Evolutionary conservation across 495 filamentous ascomycete genomes (phyloP).

Genomic region (Podospora pseudopauciseta): DNA sequence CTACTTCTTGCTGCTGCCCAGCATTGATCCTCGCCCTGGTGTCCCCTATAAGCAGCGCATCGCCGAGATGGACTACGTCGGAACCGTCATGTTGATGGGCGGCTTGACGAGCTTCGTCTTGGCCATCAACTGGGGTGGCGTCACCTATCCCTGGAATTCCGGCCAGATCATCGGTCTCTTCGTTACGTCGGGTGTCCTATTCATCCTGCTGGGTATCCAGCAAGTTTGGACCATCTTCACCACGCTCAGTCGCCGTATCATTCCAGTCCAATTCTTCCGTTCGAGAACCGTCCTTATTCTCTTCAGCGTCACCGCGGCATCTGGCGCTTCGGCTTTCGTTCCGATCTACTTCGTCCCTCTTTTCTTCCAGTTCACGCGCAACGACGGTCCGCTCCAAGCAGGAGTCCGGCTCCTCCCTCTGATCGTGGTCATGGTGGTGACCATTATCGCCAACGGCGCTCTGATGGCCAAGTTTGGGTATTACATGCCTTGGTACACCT

Average conservation of each 20-base stretch:
- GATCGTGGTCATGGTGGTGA: conserved; percentile 46
- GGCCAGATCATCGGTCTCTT: conserved; percentile 51
- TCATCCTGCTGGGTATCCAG: conserved; percentile 47
- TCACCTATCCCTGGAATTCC: conserved; percentile 49
- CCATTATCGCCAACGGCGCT: conserved; percentile 46
- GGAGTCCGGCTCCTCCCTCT: conserved; percentile 59
- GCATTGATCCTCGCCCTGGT: conserved; percentile 38
- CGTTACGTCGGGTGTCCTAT: conserved; percentile 46
- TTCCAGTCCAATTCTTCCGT: conserved; percentile 51
- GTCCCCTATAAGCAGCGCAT: conserved; percentile 30
- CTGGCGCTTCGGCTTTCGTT: conserved; percentile 36
- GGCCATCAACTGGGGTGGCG: conserved; percentile 55
- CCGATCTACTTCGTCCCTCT: conserved; percentile 50
- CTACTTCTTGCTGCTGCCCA: conserved; percentile 54
- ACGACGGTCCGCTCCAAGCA: conserved; percentile 46
- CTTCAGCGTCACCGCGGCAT: conserved; percentile 37
- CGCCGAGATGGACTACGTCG: conserved; percentile 42
- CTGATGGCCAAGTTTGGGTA: conserved; percentile 48
- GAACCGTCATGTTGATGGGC: conserved; percentile 39
- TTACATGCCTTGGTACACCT: conserved; percentile 58
- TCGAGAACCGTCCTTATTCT: conserved; percentile 42
- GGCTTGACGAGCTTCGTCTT: conserved; percentile 41
- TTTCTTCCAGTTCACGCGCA: conserved; percentile 57
- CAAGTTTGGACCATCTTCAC: conserved; percentile 46
- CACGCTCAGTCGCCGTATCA: conserved; percentile 47